phyloP scores from a whole-genome alignment of 805 yeast species.

The Yarrowia keelungensis region DNA sequence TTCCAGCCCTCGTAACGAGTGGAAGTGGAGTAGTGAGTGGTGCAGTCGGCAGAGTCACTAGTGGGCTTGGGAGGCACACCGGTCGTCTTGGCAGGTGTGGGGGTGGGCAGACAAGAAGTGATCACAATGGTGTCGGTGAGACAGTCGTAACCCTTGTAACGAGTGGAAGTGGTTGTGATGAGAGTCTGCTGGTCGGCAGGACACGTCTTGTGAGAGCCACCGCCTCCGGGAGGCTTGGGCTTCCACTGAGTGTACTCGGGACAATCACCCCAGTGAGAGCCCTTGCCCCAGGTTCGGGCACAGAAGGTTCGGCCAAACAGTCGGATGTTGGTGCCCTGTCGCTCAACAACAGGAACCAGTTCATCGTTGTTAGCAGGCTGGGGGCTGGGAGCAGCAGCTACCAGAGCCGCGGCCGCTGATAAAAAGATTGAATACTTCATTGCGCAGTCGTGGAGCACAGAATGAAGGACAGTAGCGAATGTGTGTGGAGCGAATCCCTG shows the following conservation, averaged over 20 bases:
- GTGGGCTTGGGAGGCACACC: constrained; percentile 5
- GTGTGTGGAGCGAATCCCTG: constrained; percentile 5
- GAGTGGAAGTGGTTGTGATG: constrained; percentile 1
- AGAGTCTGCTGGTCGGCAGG: constrained; percentile 17
- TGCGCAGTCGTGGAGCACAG: constrained; percentile 30
- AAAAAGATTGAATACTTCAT: constrained; percentile 32
- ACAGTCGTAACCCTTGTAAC: constrained; percentile 15
- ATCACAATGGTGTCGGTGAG: constrained; percentile 7
- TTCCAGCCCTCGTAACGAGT: constrained; percentile 12
- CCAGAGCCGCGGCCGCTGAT: constrained; percentile 25
- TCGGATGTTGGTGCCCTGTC: constrained; percentile 20
- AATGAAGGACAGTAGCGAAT: constrained; percentile 35
- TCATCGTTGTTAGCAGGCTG: constrained; percentile 8
- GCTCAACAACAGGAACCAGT: constrained; percentile 29
- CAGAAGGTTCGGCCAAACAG: constrained; percentile 22
- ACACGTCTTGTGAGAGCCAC: background rate
- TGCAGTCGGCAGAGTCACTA: background rate
- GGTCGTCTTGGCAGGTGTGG: constrained; percentile 3
- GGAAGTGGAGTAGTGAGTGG: background rate
- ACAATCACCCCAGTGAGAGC: constrained; percentile 18
- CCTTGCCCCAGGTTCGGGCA: background rate
- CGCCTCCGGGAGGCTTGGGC: constrained; percentile 13
- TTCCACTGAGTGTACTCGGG: constrained; percentile 4
- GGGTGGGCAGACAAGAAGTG: constrained; percentile 10
- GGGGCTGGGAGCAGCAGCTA: constrained; percentile 27